phyloP scores from a whole-genome alignment of 768 basidiomycete genomes.

The Rhizopogon vulgaris region DNA sequence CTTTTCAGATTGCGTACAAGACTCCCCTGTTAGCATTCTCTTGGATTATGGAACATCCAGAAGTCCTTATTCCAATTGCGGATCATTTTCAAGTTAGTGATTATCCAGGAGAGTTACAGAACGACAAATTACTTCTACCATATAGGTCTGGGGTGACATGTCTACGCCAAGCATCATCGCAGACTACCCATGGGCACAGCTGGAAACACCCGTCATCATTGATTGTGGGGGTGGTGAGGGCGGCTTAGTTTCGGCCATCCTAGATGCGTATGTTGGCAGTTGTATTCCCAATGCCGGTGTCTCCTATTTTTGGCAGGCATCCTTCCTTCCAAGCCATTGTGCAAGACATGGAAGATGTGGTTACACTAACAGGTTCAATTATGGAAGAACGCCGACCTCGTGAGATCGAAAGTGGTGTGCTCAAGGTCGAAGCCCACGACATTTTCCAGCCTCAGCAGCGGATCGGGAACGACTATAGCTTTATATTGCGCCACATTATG shows the following conservation, averaged over 20 bases:
- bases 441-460: constrained; percentile 33
- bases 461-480: not conserved
- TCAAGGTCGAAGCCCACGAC: constrained; percentile 33
- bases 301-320: not conserved
- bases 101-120: not conserved
- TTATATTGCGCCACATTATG: constrained; percentile 4
- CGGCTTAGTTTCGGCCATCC: constrained; percentile 32
- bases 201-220: constrained; percentile 31
- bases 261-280: constrained; percentile 23
- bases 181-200: constrained; percentile 33
- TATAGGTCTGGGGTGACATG: not conserved
- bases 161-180: constrained; percentile 30
- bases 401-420: constrained; percentile 24
- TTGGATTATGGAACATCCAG: not conserved
- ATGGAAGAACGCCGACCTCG: constrained; percentile 27
- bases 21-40: constrained; percentile 32
- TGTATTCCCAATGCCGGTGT: not conserved
- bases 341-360: constrained; percentile 29
- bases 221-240: constrained; percentile 38
- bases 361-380: not conserved
- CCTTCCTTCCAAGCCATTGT: constrained; percentile 25
- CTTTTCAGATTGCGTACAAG: constrained; percentile 32
- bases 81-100: not conserved
- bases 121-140: not conserved
- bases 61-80: not conserved